A percentile compares a stretch with the other conserved stretches of the same genome.
Evolutionary conservation across 352 stramenopile species (phyloP).

Genomic region (Halophytophthora polymorphica): DNA sequence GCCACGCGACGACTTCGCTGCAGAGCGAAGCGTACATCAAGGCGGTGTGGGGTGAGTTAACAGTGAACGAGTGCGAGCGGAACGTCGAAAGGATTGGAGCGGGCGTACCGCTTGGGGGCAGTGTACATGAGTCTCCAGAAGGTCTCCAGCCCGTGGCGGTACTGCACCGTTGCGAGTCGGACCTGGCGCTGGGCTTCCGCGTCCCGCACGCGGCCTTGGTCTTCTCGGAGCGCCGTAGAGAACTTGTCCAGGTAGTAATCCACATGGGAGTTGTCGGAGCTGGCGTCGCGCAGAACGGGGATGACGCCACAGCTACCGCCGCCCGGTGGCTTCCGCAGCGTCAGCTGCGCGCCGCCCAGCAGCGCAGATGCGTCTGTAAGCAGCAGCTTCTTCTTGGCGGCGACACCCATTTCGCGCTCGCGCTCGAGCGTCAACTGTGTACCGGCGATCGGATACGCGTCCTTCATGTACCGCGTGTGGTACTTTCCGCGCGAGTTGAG

Average conservation of each 20-base stretch:
- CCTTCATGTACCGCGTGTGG: slow-evolving; percentile 61
- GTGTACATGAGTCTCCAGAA: slow-evolving; percentile 61
- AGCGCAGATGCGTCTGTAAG: slow-evolving; percentile 25
- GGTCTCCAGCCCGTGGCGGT: slow-evolving; percentile 41
- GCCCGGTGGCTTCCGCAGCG: neutral
- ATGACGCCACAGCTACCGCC: slow-evolving; percentile 2
- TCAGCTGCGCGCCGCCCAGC: neutral
- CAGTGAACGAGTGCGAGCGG: neutral
- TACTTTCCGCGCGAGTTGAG: slow-evolving; percentile 68
- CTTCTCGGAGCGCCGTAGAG: slow-evolving; percentile 23
- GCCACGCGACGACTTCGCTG: slow-evolving; percentile 60
- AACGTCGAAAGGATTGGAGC: neutral
- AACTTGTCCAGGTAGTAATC: slow-evolving; percentile 51
- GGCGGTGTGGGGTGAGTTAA: too few species aligned
- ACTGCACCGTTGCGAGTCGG: slow-evolving; percentile 32
- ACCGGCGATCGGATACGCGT: slow-evolving; percentile 70
- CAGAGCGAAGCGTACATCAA: too few species aligned
- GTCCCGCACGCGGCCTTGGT: slow-evolving; percentile 27
- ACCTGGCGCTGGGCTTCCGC: slow-evolving; percentile 28
- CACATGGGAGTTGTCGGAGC: slow-evolving; percentile 31
- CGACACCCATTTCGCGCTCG: slow-evolving; percentile 49
- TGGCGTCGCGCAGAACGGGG: slow-evolving; percentile 5
- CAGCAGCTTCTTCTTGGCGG: slow-evolving; percentile 69
- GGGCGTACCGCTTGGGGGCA: slow-evolving; percentile 25
- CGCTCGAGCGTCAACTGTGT: slow-evolving; percentile 67